These are phyloP conservation scores for Brassica napus DNA, from an alignment of 345 rosid species.

Conservation along the genomic window DNA sequence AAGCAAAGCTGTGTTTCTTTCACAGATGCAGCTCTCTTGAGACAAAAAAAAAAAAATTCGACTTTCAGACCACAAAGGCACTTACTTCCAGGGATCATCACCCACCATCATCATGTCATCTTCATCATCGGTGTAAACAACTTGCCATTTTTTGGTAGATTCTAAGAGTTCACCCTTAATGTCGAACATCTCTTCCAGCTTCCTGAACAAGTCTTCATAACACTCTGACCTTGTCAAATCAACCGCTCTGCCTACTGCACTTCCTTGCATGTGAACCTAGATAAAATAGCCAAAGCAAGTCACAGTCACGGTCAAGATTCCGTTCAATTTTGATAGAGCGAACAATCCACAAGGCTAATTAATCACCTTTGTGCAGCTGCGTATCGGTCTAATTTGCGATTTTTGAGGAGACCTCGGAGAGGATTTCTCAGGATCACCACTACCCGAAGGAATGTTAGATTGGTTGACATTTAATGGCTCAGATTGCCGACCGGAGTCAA, in stretches of 20 bases:
- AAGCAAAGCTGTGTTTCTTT: not conserved
- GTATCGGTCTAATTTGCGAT: slow-evolving; percentile 81
- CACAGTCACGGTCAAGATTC: not conserved
- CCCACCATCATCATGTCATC: slow-evolving; percentile 99
- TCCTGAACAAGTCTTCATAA: slow-evolving; percentile 74
- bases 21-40: not conserved
- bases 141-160: slow-evolving; percentile 81
- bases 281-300: slow-evolving; percentile 27
- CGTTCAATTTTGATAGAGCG: slow-evolving; percentile 5
- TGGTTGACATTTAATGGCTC: slow-evolving; percentile 66
- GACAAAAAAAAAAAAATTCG: not conserved
- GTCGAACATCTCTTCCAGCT: slow-evolving; percentile 92
- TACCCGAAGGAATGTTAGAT: slow-evolving; percentile 59
- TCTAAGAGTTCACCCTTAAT: slow-evolving; percentile 79
- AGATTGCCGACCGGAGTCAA: slow-evolving; percentile 67
- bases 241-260: slow-evolving; percentile 97
- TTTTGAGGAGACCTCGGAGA: slow-evolving; percentile 80
- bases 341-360: not conserved
- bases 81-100: slow-evolving; percentile 99
- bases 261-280: slow-evolving; percentile 99
- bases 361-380: slow-evolving; percentile 92
- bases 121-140: slow-evolving; percentile 93
- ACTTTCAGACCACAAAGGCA: slow-evolving; percentile 22
- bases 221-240: slow-evolving; percentile 73
- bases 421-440: slow-evolving; percentile 86